Percentiles rank a stretch among this genome's conserved stretches.
These are phyloP conservation scores for Lenzites betulinus DNA, from an alignment of 768 basidiomycete species.

Conservation along the genomic window DNA sequence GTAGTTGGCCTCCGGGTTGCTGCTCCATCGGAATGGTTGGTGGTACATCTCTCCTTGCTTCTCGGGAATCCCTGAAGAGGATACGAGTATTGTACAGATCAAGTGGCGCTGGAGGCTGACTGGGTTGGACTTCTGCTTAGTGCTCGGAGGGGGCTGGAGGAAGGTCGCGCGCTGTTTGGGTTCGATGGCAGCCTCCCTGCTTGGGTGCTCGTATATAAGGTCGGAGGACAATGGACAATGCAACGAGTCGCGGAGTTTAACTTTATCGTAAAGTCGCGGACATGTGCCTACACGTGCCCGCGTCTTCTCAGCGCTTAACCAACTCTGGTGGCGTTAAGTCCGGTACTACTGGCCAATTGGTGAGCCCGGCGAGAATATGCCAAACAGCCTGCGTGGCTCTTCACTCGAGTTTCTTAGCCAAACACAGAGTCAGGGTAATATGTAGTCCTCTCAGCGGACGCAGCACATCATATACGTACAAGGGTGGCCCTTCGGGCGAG, in stretches of 20 bases:
- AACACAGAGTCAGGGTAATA: no score
- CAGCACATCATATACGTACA: no score
- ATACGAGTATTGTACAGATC: background rate
- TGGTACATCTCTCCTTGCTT: background rate
- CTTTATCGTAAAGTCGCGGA: no score
- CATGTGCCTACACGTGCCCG: background rate
- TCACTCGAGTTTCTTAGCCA: no score
- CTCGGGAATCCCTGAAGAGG: background rate
- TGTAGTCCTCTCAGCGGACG: no score
- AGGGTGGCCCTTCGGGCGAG: background rate
- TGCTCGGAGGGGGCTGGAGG: background rate
- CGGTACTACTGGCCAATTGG: no score
- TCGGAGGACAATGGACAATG: background rate
- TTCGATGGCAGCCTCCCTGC: background rate
- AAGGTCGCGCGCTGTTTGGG: background rate
- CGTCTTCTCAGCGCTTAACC: no score
- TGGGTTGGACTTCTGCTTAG: no score
- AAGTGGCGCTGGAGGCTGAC: background rate
- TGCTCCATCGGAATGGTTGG: background rate
- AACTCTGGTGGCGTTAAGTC: no score
- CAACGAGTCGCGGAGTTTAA: no score
- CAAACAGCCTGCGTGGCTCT: no score
- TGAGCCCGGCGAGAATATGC: no score
- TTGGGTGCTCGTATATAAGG: background rate
- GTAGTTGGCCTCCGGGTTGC: constrained; percentile 7